These are phyloP conservation scores for Stemphylium lycopersici DNA, from an alignment of 2,329 filamentous ascomycete species.

Conservation along the genomic window DNA sequence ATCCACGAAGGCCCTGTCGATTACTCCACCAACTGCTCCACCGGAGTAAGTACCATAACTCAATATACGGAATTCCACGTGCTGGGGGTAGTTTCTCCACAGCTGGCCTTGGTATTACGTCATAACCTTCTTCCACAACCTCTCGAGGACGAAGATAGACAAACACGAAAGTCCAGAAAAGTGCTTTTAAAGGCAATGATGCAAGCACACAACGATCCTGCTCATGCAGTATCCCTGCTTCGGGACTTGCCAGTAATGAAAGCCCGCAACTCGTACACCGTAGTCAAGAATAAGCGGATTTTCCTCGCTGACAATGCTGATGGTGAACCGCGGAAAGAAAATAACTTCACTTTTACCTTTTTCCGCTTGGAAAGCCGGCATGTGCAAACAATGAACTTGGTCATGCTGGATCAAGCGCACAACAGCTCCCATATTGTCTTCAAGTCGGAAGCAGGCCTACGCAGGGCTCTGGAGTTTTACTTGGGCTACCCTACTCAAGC, in stretches of 20 bases:
- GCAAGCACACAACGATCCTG: not conserved
- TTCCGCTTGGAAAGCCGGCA: not conserved
- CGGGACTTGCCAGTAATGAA: slow-evolving; percentile 17
- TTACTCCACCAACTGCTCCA: not conserved
- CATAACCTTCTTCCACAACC: not conserved
- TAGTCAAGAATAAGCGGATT: not conserved
- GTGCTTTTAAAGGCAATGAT: not conserved
- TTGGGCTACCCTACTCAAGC: not conserved
- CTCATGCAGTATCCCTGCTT: slow-evolving; percentile 9
- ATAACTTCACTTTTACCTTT: not conserved
- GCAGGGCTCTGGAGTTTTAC: not conserved
- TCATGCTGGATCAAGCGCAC: not conserved
- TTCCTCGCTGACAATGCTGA: not conserved
- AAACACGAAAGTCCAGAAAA: not conserved
- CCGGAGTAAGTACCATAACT: not conserved
- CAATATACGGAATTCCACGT: not conserved
- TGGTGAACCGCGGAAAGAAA: not conserved
- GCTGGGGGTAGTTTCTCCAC: not conserved
- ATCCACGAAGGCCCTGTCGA: not conserved
- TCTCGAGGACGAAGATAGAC: not conserved
- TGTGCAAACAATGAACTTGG: not conserved
- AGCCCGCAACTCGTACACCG: slow-evolving; percentile 14
- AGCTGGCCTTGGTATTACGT: not conserved
- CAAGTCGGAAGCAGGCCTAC: not conserved
- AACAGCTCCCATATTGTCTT: not conserved